Evolutionary conservation across 345 rosid genomes (phyloP).

Genomic region (Anastatica hierochuntica): DNA sequence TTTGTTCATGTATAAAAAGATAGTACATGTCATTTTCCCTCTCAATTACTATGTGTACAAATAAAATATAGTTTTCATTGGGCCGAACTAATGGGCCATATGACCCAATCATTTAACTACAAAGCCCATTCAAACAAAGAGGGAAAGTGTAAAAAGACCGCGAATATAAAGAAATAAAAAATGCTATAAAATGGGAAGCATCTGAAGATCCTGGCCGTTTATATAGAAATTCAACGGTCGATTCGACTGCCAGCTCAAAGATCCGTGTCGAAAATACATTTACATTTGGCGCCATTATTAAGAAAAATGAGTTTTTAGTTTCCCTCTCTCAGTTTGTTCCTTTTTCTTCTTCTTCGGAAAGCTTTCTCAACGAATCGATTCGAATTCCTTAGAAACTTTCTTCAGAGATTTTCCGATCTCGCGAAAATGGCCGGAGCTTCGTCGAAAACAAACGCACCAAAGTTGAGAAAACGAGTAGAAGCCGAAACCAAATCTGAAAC

Average conservation of each 20-base stretch:
- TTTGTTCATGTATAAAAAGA: too few relatives aligned
- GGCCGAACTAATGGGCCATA: too few relatives aligned
- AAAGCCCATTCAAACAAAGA: background rate
- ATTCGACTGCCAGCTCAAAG: background rate
- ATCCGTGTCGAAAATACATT: constrained; percentile 9
- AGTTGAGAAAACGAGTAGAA: constrained; percentile 75
- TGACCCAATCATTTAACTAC: too few relatives aligned
- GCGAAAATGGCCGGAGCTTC: constrained; percentile 30
- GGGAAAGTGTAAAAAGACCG: too few relatives aligned
- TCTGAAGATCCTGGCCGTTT: constrained; percentile 8
- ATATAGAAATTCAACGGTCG: background rate
- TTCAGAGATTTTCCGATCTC: too few relatives aligned
- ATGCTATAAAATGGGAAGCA: too few relatives aligned
- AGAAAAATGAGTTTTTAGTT: constrained; percentile 8
- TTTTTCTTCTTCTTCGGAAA: constrained; percentile 10
- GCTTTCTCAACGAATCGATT: background rate
- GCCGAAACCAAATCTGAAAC: constrained; percentile 26
- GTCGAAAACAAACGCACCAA: constrained; percentile 34
- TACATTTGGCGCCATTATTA: constrained; percentile 19
- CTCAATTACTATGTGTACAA: too few relatives aligned
- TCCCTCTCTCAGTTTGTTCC: constrained; percentile 14
- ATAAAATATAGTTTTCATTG: too few relatives aligned
- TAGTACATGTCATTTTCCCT: too few relatives aligned
- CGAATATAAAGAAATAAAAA: background rate
- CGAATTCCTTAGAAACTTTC: background rate